Evolutionary conservation across 75 land plant genomes (phyloP).

Genomic region (Cunninghamia lanceolata): DNA sequence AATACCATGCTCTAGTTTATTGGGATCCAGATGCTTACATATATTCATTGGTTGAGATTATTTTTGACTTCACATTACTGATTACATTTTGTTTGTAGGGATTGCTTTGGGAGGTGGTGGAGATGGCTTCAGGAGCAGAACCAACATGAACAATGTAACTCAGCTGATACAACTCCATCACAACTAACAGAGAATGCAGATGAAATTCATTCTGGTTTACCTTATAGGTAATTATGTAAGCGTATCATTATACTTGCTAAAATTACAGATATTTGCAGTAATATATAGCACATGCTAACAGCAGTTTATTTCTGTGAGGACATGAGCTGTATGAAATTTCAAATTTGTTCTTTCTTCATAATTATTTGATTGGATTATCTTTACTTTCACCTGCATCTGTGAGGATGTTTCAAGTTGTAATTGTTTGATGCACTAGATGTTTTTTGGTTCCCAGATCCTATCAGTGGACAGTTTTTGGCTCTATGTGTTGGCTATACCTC

Average conservation of each 20-base stretch:
- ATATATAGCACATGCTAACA: neutral
- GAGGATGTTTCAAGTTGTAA: neutral
- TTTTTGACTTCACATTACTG: neutral
- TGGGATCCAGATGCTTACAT: neutral
- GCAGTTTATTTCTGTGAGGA: neutral
- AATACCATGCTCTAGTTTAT: neutral
- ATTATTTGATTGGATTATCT: neutral
- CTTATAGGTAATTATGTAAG: neutral
- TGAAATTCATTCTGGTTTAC: neutral
- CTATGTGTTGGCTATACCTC: neutral
- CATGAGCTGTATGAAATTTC: neutral
- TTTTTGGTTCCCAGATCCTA: neutral
- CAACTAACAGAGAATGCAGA: conserved; percentile 1
- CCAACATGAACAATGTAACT: conserved; percentile 1
- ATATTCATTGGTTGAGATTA: neutral
- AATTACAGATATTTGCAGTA: neutral
- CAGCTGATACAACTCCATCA: conserved; percentile 12
- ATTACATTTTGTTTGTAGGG: conserved; percentile 32
- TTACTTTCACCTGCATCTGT: neutral
- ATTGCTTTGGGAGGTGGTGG: conserved; percentile 86
- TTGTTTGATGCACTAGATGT: neutral
- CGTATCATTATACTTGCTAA: neutral
- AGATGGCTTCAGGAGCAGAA: conserved; percentile 50
- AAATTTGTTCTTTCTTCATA: neutral
- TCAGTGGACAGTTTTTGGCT: neutral